Evolutionary conservation across 768 basidiomycete genomes (phyloP).

Genomic region (Daedalea quercina): DNA sequence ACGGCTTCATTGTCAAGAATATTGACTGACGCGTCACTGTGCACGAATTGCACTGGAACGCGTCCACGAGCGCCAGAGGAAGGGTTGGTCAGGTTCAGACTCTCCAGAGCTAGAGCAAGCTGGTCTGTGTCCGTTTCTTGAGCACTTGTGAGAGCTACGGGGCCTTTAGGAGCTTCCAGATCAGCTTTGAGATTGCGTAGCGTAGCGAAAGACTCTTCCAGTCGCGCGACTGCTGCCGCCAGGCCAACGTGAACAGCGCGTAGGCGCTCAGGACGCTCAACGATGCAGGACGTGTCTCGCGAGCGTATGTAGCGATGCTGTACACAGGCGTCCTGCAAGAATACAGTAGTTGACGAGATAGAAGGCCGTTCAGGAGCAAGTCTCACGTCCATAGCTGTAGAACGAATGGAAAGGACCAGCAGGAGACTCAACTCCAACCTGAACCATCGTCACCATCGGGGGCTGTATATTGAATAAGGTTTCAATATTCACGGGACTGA

Average conservation of each 20-base stretch:
- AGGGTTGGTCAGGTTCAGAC: slow-evolving; percentile 13
- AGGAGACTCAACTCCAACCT: too few relatives aligned
- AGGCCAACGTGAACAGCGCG: slow-evolving; percentile 80
- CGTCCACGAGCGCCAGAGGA: neutral
- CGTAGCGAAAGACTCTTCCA: slow-evolving; percentile 35
- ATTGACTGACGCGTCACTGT: slow-evolving; percentile 48
- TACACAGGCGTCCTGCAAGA: slow-evolving; percentile 67
- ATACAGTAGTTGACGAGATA: slow-evolving; percentile 18
- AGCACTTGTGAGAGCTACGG: neutral
- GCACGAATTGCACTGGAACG: slow-evolving; percentile 38
- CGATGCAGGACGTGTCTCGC: slow-evolving; percentile 63
- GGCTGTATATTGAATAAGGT: too few relatives aligned
- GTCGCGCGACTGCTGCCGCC: slow-evolving; percentile 67
- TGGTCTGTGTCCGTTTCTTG: slow-evolving; percentile 26
- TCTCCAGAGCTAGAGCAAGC: slow-evolving; percentile 38
- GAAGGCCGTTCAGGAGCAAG: neutral
- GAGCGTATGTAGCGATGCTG: slow-evolving; percentile 76
- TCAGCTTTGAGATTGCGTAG: neutral
- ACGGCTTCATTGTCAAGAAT: slow-evolving; percentile 57
- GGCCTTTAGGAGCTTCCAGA: neutral
- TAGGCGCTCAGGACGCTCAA: slow-evolving; percentile 89
- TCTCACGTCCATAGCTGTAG: too few relatives aligned
- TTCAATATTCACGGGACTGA: too few relatives aligned
- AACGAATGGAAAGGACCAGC: too few relatives aligned
- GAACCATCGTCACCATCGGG: too few relatives aligned